A percentile compares a stretch with the other conserved stretches of the same genome.
Evolutionary conservation across 306 rosid species (phyloP).

Genomic region (Trichosanthes truncata): DNA sequence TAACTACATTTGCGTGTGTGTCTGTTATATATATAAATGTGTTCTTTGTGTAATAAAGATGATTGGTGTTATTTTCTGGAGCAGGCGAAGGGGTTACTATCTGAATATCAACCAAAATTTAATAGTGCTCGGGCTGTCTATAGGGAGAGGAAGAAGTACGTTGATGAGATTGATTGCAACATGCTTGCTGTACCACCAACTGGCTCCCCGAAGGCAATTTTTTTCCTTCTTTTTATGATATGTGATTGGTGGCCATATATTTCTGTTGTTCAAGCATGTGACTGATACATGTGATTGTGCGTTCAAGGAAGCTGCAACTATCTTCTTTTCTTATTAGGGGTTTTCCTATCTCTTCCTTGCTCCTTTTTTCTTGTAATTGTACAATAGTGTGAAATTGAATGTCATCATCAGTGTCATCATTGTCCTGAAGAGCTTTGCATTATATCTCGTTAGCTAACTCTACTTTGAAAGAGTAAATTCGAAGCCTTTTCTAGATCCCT

Average conservation of each 20-base stretch:
- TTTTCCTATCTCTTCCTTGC: not conserved
- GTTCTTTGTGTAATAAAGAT: not conserved
- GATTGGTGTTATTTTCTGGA: slow-evolving; percentile 26
- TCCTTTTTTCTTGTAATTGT: not conserved
- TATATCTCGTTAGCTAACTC: not conserved
- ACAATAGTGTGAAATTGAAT: not conserved
- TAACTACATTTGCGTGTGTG: not conserved
- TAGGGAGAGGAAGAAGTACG: slow-evolving; percentile 80
- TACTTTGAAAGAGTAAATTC: not conserved
- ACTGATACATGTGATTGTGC: not conserved
- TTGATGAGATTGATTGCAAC: slow-evolving; percentile 85
- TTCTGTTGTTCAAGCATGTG: slow-evolving; percentile 16
- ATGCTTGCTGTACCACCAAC: slow-evolving; percentile 94
- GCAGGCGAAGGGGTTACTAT: slow-evolving; percentile 88
- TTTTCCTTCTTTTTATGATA: not conserved
- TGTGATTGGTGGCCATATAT: slow-evolving; percentile 6
- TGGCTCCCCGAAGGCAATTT: slow-evolving; percentile 67
- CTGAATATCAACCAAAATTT: slow-evolving; percentile 89
- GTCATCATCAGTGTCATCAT: not conserved
- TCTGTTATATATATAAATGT: not conserved
- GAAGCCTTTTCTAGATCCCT: not conserved
- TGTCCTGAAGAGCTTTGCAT: not conserved
- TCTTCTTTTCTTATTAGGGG: not conserved
- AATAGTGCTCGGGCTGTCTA: slow-evolving; percentile 93
- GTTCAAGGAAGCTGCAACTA: not conserved